Evolutionary conservation across 805 yeast genomes (phyloP), one percentile per base, ranked within the genome.

Genomic region (Ogataea allantospora): DNA sequence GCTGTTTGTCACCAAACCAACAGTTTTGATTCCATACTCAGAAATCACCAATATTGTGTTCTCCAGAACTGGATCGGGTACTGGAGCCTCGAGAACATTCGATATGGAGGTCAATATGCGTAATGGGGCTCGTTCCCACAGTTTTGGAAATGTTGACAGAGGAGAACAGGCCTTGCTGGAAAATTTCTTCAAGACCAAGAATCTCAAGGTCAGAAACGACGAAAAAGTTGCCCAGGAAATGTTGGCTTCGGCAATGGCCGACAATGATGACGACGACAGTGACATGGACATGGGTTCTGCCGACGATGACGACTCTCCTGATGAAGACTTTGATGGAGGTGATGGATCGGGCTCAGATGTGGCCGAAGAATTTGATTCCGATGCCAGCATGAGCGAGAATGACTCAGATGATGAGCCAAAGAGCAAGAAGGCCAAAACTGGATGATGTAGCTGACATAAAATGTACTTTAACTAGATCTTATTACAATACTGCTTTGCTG

Each of bases 1-100:
- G 57, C 66, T 93, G 46, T 91, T 93, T 58, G 82, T 91, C 32
- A 88, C 96, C 16, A 93, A 93, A 60, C 96, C 99, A 30, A 88
- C 97, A 0, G 78, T 93, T 27, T 85, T 85, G 60, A 85, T 93
- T 47, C 95, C 97, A 40, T 84, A 78, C 60, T 68, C 84, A 0
- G 98, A 93, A 52, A 77, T 93, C 26, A 69, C 80, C 35, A 74
- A 71, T 27, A 79, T 93, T 21, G 78, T 84, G 24, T 83, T 93
- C 67, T 84, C 96, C 4, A 81, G 99, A 63, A 85, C 93, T 7
- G 95, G 96, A 7, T 78, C 78, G 31, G 80, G 88, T 1, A 72
- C 87, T 1, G 67, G 81, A 2, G 75, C 86, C 2, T 83, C 95
- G 20, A 79, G 96, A 57, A 93, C 98, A 0, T 93, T 93, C 63